Evolutionary conservation across 257 asterid species (phyloP), one percentile per base, ranked within the genome.

Genomic region (Gentiana dahurica): DNA sequence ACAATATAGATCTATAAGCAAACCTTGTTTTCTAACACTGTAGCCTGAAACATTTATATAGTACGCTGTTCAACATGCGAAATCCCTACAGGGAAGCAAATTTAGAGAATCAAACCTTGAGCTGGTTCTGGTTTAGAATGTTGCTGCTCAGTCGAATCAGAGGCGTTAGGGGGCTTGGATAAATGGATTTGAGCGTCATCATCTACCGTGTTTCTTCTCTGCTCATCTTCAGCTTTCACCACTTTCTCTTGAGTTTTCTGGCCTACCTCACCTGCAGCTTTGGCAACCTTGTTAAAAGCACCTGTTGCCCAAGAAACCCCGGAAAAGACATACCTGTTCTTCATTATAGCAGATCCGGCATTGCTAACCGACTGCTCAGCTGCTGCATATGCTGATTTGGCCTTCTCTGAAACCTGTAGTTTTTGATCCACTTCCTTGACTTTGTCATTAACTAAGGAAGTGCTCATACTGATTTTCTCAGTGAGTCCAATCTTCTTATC

Each of bases 101-200:
- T 41, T 80, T 80, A 87, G 67, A 69, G 94, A 69, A 83, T 69
- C 73, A 75, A 72, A 68, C 89, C 85, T 54, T 76, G 75, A 7
- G 57, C 79, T 24, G 88, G 74, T 46, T 79, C 82, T 39, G 87
- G 89, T 69, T 83, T 89, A 58, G 85, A 57, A 57, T 83, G 55
- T 58, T 87, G 75, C 68, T 71, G 82, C 71, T 82, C 86, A 2
- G 52, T 79, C 4, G 73, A 63, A 36, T 76, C 84, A 24, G 24
- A 24, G 24, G 24, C 24, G 44, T 15, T 32, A 2, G 63, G 70
- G n/a, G 62, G 51, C 9, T 68, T 69, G 3, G 67, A 62, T 10
- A 51, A 39, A 51, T 63, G 67, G 35, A 61, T 62, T 32, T 63
- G 67, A 6, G 60, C 61, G 36, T 43, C 65, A 41, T 56, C 77